Evolutionary conservation across 2,329 filamentous ascomycete species (phyloP).

Genomic region (Ustilaginoidea virens): DNA sequence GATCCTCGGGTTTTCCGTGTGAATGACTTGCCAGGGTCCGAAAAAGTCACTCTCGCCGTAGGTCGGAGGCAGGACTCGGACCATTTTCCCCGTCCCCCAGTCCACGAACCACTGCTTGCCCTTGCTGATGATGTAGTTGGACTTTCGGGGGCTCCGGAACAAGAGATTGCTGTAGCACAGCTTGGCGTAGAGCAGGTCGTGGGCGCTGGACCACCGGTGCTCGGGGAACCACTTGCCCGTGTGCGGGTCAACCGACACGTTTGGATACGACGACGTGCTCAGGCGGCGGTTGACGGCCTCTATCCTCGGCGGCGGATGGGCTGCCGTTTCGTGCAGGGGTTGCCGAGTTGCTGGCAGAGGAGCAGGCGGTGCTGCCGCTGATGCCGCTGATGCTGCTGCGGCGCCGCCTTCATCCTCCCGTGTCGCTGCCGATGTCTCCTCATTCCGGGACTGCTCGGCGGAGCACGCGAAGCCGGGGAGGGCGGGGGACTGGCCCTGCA

Average conservation of each 20-base stretch:
- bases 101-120: slow-evolving; percentile 45
- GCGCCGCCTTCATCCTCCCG: background rate
- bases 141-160: slow-evolving; percentile 40
- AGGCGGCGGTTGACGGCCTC: slow-evolving; percentile 20
- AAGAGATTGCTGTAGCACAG: slow-evolving; percentile 43
- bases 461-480: slow-evolving; percentile 5
- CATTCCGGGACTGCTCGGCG: slow-evolving; percentile 1
- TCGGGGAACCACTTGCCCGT: slow-evolving; percentile 42
- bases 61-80: slow-evolving; percentile 34
- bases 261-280: slow-evolving; percentile 29
- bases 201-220: slow-evolving; percentile 37
- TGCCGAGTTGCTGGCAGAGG: slow-evolving; percentile 5
- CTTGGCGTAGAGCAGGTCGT: slow-evolving; percentile 44
- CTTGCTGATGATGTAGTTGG: slow-evolving; percentile 39
- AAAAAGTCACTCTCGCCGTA: slow-evolving; percentile 36
- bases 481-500: slow-evolving; percentile 22
- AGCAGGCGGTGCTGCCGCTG: slow-evolving; percentile 1
- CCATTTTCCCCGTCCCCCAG: slow-evolving; percentile 41
- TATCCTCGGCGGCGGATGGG: slow-evolving; percentile 13
- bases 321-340: slow-evolving; percentile 4
- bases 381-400: slow-evolving; percentile 3
- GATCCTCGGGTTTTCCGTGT: slow-evolving; percentile 31
- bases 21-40: slow-evolving; percentile 33
- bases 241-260: slow-evolving; percentile 28
- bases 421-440: slow-evolving; percentile 2